Evolutionary conservation across 2,329 filamentous ascomycete species (phyloP).

Genomic region (Stagonosporopsis tanaceti): DNA sequence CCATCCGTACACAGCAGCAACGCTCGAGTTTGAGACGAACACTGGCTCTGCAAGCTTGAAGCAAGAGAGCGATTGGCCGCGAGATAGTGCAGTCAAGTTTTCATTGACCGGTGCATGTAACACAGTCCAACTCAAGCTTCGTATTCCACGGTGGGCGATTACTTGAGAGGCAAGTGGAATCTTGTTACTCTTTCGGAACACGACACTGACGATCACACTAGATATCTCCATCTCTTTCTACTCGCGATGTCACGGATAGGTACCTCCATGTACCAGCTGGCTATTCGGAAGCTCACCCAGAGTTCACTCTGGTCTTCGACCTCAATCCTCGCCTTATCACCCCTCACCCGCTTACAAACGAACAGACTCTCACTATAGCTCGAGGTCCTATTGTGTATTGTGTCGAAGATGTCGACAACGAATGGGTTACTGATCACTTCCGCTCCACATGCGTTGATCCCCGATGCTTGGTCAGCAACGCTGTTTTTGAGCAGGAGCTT

Average conservation of each 20-base stretch:
- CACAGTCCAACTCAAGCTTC: constrained; percentile 1
- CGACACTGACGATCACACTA: not conserved
- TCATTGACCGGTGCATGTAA: not conserved
- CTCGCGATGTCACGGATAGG: not conserved
- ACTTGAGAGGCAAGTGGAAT: not conserved
- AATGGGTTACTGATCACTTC: constrained; percentile 63
- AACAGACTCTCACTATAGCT: constrained; percentile 46
- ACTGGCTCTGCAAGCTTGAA: constrained; percentile 1
- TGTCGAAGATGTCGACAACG: constrained; percentile 66
- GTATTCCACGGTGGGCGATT: constrained; percentile 7
- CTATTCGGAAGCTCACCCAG: not conserved
- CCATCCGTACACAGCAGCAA: constrained; percentile 2
- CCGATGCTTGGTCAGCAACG: not conserved
- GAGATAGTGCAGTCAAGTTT: not conserved
- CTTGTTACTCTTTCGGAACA: not conserved
- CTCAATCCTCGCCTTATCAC: constrained; percentile 5
- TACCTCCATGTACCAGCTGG: constrained; percentile 1
- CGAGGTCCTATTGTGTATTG: constrained; percentile 69
- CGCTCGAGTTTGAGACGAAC: not conserved
- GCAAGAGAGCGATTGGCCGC: constrained; percentile 5
- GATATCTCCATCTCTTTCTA: not conserved
- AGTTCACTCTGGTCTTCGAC: not conserved
- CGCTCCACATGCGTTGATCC: constrained; percentile 1
- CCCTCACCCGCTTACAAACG: constrained; percentile 9
- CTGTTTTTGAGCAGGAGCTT: not conserved